These are phyloP conservation scores for Hansenula sp. DNA, from an alignment of 1,139 yeast species.

Conservation along the genomic window DNA sequence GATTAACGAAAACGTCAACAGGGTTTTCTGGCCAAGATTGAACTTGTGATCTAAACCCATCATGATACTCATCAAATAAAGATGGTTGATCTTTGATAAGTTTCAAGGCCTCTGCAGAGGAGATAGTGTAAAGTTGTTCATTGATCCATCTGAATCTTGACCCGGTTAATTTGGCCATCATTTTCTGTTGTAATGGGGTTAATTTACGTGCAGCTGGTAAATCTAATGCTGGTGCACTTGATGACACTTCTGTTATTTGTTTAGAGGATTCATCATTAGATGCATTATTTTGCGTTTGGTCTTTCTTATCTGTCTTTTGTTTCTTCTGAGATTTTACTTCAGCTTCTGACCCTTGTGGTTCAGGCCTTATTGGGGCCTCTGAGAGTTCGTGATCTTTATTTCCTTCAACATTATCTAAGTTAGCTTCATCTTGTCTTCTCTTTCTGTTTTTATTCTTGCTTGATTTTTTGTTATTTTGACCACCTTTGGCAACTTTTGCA, in stretches of 20 bases:
- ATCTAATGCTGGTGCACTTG: constrained; percentile 14
- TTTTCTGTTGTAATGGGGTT: constrained; percentile 90
- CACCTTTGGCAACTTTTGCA: constrained; percentile 15
- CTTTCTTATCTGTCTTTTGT: constrained; percentile 5
- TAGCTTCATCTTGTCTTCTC: constrained; percentile 19
- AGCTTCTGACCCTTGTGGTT: not conserved
- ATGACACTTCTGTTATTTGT: constrained; percentile 9
- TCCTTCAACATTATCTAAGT: constrained; percentile 3
- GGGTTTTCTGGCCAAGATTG: constrained; percentile 99
- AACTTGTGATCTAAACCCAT: constrained; percentile 92
- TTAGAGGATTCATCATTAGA: constrained; percentile 3
- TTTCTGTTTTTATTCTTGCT: constrained; percentile 33
- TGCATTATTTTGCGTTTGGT: constrained; percentile 7
- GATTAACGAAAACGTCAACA: constrained; percentile 78
- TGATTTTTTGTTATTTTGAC: constrained; percentile 33
- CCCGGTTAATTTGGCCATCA: constrained; percentile 93
- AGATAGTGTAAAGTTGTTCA: constrained; percentile 85
- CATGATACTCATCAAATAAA: constrained; percentile 89
- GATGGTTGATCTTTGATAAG: constrained; percentile 80
- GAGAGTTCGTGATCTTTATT: constrained; percentile 7
- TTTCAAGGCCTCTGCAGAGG: constrained; percentile 71
- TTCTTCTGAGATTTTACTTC: constrained; percentile 4
- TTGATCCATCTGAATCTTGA: constrained; percentile 97
- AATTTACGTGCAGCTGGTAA: constrained; percentile 38
- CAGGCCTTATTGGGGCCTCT: constrained; percentile 4